Evolutionary conservation across 495 filamentous ascomycete genomes (phyloP).

Genomic region (Talaromyces wortmannii): DNA sequence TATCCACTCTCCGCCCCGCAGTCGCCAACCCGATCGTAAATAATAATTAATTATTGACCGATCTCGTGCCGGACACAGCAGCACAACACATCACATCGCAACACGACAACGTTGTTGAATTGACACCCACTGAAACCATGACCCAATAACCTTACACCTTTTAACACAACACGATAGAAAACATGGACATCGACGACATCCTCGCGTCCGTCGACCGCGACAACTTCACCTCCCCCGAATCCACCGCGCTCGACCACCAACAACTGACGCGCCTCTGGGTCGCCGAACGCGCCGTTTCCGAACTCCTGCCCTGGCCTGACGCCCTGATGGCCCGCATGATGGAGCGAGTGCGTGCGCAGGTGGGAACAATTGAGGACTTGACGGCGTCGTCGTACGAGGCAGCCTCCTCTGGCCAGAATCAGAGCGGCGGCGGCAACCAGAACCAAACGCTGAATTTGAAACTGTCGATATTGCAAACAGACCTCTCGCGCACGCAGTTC

Average conservation of each 20-base stretch:
- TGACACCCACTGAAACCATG: neutral
- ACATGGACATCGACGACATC: slow-evolving; percentile 88
- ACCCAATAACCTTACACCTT: neutral
- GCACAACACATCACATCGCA: too few relatives aligned
- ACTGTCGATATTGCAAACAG: slow-evolving; percentile 93
- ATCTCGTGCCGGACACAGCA: too few relatives aligned
- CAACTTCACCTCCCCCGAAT: slow-evolving; percentile 45
- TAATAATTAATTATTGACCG: too few relatives aligned
- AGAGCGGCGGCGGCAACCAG: slow-evolving; percentile 57
- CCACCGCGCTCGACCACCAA: slow-evolving; percentile 68
- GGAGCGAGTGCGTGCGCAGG: slow-evolving; percentile 64
- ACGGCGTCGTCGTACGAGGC: slow-evolving; percentile 41
- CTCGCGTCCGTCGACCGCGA: slow-evolving; percentile 69
- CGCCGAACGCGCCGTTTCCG: slow-evolving; percentile 80
- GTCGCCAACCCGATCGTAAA: too few relatives aligned
- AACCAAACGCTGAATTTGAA: slow-evolving; percentile 85
- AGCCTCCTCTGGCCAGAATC: too few relatives aligned
- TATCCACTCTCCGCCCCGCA: too few relatives aligned
- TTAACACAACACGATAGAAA: too few relatives aligned
- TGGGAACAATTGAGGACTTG: slow-evolving; percentile 67
- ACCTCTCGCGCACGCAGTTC: slow-evolving; percentile 89
- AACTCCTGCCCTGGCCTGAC: slow-evolving; percentile 65
- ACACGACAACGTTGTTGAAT: too few relatives aligned
- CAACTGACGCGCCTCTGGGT: slow-evolving; percentile 88
- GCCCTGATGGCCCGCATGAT: slow-evolving; percentile 70